These are phyloP conservation scores for Ceratocystis destructans DNA, from an alignment of 2,329 filamentous ascomycete genomes.

Conservation along the genomic window DNA sequence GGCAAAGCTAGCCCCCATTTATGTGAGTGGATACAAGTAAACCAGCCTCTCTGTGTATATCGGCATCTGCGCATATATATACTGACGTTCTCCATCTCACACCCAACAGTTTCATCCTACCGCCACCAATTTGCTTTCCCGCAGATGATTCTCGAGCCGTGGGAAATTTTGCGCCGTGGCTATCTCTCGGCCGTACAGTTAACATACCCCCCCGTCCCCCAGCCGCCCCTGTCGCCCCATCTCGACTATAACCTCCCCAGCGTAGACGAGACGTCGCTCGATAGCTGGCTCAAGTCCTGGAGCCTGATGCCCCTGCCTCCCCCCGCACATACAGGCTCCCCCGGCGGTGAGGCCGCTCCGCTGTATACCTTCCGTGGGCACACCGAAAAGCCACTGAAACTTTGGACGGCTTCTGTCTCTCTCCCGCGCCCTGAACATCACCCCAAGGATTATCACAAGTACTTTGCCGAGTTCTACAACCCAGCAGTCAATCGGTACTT, in stretches of 20 bases:
- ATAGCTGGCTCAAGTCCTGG: not conserved
- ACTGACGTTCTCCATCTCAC: not conserved
- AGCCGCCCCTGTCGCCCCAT: not conserved
- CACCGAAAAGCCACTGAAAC: no score
- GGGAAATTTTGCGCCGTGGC: not conserved
- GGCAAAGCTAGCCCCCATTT: not conserved
- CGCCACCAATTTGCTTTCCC: constrained; percentile 4
- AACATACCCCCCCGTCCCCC: not conserved
- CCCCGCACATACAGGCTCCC: not conserved
- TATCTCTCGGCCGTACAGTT: not conserved
- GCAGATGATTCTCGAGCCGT: not conserved
- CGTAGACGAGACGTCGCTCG: not conserved
- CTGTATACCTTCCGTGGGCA: no score
- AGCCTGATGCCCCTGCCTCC: not conserved
- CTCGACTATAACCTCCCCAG: not conserved
- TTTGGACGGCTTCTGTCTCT: no score
- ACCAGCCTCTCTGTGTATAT: not conserved
- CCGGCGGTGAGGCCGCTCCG: no score
- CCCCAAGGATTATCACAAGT: not conserved
- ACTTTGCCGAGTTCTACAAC: not conserved
- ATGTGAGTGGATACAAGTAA: not conserved
- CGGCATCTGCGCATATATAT: not conserved
- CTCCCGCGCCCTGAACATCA: not conserved
- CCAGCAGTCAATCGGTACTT: not conserved
- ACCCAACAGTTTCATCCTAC: not conserved